Base-by-base conservation (phyloP, 805 yeast species). In the Zygoascus ofunaensis region DNA sequence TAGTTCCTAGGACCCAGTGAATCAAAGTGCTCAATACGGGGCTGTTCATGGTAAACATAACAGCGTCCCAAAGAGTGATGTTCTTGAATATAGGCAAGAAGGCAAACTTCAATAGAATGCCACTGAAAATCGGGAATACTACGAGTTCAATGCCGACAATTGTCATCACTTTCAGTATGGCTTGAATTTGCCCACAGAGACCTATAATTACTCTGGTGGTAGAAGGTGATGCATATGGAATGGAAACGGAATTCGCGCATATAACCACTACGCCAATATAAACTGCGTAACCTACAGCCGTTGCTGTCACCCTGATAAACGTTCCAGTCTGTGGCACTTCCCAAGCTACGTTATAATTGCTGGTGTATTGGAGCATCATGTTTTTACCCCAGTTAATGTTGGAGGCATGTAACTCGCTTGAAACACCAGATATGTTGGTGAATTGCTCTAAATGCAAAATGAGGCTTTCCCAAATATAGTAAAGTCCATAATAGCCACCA, bases 121-220 rank as follows among this genome's bases (percentile, higher is more conserved):
- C 98, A 56, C 97, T 87, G 54, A 78, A 78, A 0, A 83, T 70
- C 1, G 98, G 98, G 66, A 92, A 90, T 4, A 81, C 68, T n/a
- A 83, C 71, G 41, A 87, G 71, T 59, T 92, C 98, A 39, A 86
- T 73, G 4, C 80, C 73, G 56, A 89, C 82, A 21, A 92, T 72
- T 10, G 74, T 55, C 46, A 85, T 76, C 12, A 90, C 94, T 59
- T 89, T 90, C 20, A 79, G 55, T 2, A 94, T 79, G 28, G 81
- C 62, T 37, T 57, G 60, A 20, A 51, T 47, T 40, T 55, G 58
- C 34, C 49, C 38, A 30, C 55, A 21, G 18, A 42, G 22, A 32
- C 46, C 54, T 18, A 59, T 34, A 4, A 52, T 26, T 12, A 38
- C 26, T 5, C 26, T 7, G 26, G 17, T 36, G n/a, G 22, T 15